Conservation (phyloP, 2,329 filamentous ascomycete species). For the Aspergillus amoenus region DNA sequence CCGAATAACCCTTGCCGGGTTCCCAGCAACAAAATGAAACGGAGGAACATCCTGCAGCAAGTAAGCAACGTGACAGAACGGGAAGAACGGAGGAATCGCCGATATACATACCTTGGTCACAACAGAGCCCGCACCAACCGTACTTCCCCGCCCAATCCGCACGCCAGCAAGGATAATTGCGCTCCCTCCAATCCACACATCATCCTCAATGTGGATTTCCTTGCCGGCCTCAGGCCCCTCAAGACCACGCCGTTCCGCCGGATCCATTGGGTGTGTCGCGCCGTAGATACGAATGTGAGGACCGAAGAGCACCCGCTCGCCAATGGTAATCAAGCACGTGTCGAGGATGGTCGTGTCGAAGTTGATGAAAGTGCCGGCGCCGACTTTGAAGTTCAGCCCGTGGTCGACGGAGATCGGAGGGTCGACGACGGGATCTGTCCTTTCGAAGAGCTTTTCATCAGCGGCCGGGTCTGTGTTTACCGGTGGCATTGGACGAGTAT, state of each 20-base stretch:
- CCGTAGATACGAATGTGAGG: conserved; percentile 54
- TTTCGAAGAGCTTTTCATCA: conserved; percentile 24
- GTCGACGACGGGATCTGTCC: conserved; percentile 55
- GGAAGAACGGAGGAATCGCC: neutral
- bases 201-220: conserved; percentile 50
- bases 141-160: conserved; percentile 42
- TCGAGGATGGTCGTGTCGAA: conserved; percentile 57
- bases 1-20: conserved; percentile 25
- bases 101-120: conserved; percentile 34
- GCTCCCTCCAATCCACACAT: conserved; percentile 51
- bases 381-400: conserved; percentile 63
- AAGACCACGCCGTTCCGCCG: conserved; percentile 42
- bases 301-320: conserved; percentile 53
- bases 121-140: conserved; percentile 41
- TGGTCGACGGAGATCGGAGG: conserved; percentile 65
- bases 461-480: conserved; percentile 17
- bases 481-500: conserved; percentile 25
- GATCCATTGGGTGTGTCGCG: conserved; percentile 54
- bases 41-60: conserved; percentile 24
- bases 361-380: conserved; percentile 44
- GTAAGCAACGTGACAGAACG: conserved; percentile 1
- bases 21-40: conserved; percentile 29
- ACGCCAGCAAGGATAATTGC: conserved; percentile 46
- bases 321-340: conserved; percentile 53
- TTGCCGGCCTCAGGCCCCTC: conserved; percentile 52